These are phyloP conservation scores for Phytopythium oedochilum DNA, from an alignment of 352 stramenopile genomes.

Conservation along the genomic window DNA sequence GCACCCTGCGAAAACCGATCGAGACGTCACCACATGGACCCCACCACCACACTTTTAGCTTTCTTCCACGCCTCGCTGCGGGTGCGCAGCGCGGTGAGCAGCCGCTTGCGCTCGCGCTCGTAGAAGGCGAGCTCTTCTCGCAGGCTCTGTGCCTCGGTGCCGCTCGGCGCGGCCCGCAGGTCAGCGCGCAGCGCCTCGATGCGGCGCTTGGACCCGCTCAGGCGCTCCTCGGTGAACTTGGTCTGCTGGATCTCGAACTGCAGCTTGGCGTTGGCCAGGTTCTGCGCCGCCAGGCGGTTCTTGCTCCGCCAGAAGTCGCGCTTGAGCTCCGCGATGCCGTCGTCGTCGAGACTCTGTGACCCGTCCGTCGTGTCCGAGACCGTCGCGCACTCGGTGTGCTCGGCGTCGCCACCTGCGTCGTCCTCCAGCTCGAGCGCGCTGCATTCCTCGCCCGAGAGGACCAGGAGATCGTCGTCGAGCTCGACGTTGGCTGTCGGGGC, in stretches of 20 bases:
- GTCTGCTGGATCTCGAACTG: constrained; percentile 15
- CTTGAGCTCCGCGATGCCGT: constrained; percentile 5
- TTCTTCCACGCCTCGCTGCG: not conserved
- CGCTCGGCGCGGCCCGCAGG: not conserved
- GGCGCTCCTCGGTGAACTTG: constrained; percentile 13
- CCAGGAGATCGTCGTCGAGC: not conserved
- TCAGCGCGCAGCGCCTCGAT: constrained; percentile 15
- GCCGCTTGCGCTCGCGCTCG: constrained; percentile 9
- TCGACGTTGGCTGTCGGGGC: not conserved
- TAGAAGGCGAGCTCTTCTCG: constrained; percentile 11
- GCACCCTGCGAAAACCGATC: not conserved
- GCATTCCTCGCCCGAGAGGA: constrained; percentile 8
- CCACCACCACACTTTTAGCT: no score
- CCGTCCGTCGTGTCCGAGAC: not conserved
- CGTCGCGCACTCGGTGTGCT: not conserved
- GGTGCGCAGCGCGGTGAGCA: constrained; percentile 4
- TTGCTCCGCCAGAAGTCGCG: constrained; percentile 15
- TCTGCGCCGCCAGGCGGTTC: constrained; percentile 11
- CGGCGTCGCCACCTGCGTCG: not conserved
- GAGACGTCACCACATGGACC: not conserved
- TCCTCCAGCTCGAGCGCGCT: not conserved
- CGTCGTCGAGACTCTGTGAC: not conserved
- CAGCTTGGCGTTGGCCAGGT: constrained; percentile 14
- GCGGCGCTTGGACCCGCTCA: constrained; percentile 17
- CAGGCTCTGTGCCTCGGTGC: constrained; percentile 1